Evolutionary conservation across 2,329 filamentous ascomycete genomes (phyloP), one percentile per base, ranked within the genome.

Genomic region (Pseudovirgaria hyperparasitica): DNA sequence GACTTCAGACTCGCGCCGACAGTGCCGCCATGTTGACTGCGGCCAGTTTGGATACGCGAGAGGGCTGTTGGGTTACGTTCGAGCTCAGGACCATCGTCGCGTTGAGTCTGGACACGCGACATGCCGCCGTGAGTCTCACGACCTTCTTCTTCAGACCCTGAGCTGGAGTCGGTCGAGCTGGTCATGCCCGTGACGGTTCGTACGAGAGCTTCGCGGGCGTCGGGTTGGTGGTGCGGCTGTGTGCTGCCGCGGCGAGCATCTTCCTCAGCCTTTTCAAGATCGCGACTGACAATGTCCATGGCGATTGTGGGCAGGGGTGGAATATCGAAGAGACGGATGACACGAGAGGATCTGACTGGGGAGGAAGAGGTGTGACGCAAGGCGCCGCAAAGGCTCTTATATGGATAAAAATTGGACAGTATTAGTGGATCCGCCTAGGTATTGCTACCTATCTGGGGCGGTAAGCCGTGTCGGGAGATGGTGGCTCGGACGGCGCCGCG

Each of bases 51-150:
- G 36, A 86, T 82, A 19, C 80, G 70, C 46, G 69, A 72, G 32
- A 86, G 59, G 28, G 70, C 75, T 6, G 77, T 82, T 11, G 70
- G 69, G 38, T 81, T 69, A 31, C 75, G 63, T 47, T 82, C 77
- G 20, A 82, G 63, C 22, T 55, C 53, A 14, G 45, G 39, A 7
- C 45, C 42, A 12, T 47, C 40, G 43, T 82, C 77, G 39, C 61
- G 57, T 36, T 73, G 65, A 4, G 76, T 82, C 5, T 72, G 63
- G n/a, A 72, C 48, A 27, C 74, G 64, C 42, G 67, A 72, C 55
- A 81, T 66, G 32, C 46, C 53, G n/a, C n/a, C n/a, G 11, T 12
- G 7, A 7, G 8, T 13, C 11, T 6, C 7, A 8, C 22, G 7
- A 25, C 28, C 29, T n/a, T 16, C 36, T 26, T 55, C 58, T 30